A percentile compares a stretch with the other conserved stretches of the same genome.
Conservation (phyloP, 176 grass and related monocot genomes). For the Neostapfia colusana region DNA sequence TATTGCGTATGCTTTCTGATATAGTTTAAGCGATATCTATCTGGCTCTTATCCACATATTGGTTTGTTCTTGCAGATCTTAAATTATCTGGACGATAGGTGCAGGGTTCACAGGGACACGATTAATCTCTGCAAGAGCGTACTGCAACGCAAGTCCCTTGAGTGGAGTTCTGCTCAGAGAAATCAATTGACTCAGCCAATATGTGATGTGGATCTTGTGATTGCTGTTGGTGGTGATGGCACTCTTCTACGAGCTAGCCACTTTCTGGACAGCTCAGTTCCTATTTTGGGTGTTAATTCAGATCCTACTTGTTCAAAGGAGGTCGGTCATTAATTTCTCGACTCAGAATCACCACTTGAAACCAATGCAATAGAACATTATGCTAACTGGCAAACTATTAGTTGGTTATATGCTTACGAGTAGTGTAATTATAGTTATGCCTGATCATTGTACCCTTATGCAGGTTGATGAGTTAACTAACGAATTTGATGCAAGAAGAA, state of each 20-base stretch:
- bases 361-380: background rate
- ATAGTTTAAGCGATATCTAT: background rate
- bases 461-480: constrained; percentile 82
- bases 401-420: background rate
- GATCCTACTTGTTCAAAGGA: constrained; percentile 77
- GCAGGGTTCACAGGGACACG: constrained; percentile 77
- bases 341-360: constrained; percentile 12
- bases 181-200: constrained; percentile 61
- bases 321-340: constrained; percentile 35
- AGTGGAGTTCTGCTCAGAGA: constrained; percentile 61
- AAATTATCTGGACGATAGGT: constrained; percentile 73
- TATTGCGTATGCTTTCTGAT: background rate
- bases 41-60: background rate
- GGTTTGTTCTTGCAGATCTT: constrained; percentile 50
- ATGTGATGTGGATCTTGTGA: constrained; percentile 75
- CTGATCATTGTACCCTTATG: constrained; percentile 24
- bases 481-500: constrained; percentile 90
- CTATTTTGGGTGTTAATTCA: constrained; percentile 88
- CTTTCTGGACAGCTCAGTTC: constrained; percentile 70
- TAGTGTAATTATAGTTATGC: constrained; percentile 21
- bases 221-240: constrained; percentile 84
- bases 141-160: constrained; percentile 47
- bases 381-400: background rate
- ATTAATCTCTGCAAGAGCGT: constrained; percentile 65
- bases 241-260: constrained; percentile 84